Percentiles rank a stretch among this genome's conserved stretches.
These are phyloP conservation scores for Apiospora sp. DNA, from an alignment of 2,329 filamentous ascomycete genomes.

Conservation along the genomic window DNA sequence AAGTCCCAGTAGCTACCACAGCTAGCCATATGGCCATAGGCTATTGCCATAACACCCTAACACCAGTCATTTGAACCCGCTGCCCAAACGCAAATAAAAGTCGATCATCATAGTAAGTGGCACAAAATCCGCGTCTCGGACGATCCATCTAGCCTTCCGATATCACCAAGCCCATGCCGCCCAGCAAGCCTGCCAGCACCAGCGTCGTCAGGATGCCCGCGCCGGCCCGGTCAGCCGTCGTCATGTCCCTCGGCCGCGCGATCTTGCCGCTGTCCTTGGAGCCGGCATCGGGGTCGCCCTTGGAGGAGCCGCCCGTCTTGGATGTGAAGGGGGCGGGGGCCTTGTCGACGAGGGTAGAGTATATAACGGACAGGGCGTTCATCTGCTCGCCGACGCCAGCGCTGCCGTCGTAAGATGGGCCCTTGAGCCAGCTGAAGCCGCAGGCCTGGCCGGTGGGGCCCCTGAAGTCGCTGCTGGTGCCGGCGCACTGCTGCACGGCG, in stretches of 20 bases:
- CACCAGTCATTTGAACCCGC: conserved; percentile 2
- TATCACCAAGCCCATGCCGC: not conserved
- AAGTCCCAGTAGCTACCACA: not conserved
- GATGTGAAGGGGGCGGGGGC: conserved; percentile 33
- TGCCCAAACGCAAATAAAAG: not conserved
- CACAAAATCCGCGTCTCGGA: not conserved
- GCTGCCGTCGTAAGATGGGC: conserved; percentile 55
- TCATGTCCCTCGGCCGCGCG: conserved; percentile 34
- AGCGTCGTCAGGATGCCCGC: conserved; percentile 39
- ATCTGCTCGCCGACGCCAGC: conserved; percentile 64
- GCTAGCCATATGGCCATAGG: not conserved
- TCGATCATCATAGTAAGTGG: not conserved
- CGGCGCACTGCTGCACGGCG: conserved; percentile 42
- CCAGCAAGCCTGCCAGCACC: conserved; percentile 28
- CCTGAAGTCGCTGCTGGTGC: conserved; percentile 31
- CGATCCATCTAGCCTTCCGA: not conserved
- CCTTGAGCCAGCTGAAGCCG: conserved; percentile 59
- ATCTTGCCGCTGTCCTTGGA: conserved; percentile 35
- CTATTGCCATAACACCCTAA: not conserved
- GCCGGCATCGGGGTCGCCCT: conserved; percentile 38
- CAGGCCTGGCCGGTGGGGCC: conserved; percentile 52
- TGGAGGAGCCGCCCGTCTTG: conserved; percentile 37
- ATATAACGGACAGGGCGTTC: conserved; percentile 60
- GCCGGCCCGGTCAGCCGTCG: conserved; percentile 40
- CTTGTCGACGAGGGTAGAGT: conserved; percentile 49